Percentiles rank a stretch among this genome's conserved stretches.
Conservation (phyloP, 2,329 filamentous ascomycete genomes). For the Aureobasidium mangrovei region DNA sequence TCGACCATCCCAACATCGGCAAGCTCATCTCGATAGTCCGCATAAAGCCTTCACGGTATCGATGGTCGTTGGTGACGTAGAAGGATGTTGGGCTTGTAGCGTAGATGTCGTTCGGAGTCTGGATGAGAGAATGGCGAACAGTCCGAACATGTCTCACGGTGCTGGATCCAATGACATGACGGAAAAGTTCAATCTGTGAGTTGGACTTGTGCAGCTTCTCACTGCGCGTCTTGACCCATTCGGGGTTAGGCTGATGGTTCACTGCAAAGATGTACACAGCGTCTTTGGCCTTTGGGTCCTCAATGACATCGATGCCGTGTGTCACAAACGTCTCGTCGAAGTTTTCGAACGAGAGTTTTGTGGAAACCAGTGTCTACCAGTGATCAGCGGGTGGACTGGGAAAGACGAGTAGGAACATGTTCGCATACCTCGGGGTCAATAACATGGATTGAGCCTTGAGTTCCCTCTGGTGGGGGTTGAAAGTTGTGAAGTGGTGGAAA, state of each 20-base stretch:
- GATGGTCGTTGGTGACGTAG: conserved; percentile 54
- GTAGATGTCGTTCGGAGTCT: conserved; percentile 52
- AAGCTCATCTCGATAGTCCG: conserved; percentile 42
- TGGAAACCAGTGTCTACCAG: conserved; percentile 39
- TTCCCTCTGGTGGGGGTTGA: conserved; percentile 30
- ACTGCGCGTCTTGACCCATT: conserved; percentile 23
- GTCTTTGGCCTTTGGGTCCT: conserved; percentile 35
- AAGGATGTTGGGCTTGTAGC: conserved; percentile 41
- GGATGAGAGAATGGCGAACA: conserved; percentile 44
- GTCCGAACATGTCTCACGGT: conserved; percentile 43
- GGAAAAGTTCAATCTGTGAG: conserved; percentile 52
- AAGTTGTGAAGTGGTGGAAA: conserved; percentile 43
- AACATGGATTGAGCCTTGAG: conserved; percentile 42
- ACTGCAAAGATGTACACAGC: conserved; percentile 53
- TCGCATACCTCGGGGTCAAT: conserved; percentile 45
- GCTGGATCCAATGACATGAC: conserved; percentile 40
- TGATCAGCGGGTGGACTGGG: not conserved
- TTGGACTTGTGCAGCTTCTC: conserved; percentile 19
- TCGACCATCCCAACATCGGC: conserved; percentile 30
- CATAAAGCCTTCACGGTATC: conserved; percentile 41
- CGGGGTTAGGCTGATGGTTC: conserved; percentile 49
- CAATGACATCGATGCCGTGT: conserved; percentile 53
- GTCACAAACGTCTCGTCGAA: conserved; percentile 49
- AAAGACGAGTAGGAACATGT: not conserved
- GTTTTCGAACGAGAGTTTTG: conserved; percentile 40